Conservation (phyloP, 2,329 filamentous ascomycete genomes). For the Clonostachys byssicola region DNA sequence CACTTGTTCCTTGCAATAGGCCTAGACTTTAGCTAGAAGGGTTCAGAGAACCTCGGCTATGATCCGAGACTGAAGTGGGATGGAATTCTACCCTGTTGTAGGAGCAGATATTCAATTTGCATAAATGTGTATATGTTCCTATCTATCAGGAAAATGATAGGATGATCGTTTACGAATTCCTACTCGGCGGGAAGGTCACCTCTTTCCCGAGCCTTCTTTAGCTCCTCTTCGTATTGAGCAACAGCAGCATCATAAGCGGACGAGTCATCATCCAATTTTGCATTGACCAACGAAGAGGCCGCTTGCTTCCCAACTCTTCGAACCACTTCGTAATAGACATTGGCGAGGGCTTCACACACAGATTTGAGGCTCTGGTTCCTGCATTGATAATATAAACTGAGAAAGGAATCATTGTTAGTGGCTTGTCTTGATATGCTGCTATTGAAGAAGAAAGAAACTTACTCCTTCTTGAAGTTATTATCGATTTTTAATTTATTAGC, state of each 20-base stretch:
- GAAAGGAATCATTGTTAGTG: background rate
- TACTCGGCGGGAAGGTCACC: background rate
- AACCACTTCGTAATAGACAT: slow-evolving; percentile 24
- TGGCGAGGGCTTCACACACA: slow-evolving; percentile 18
- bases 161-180: background rate
- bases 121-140: too few relatives aligned
- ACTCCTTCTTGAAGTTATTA: slow-evolving; percentile 31
- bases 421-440: background rate
- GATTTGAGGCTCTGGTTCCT: slow-evolving; percentile 2
- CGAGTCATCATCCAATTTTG: background rate
- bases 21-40: too few relatives aligned
- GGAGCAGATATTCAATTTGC: too few relatives aligned
- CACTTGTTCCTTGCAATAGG: too few relatives aligned
- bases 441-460: slow-evolving; percentile 1
- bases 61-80: too few relatives aligned
- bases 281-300: background rate
- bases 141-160: too few relatives aligned
- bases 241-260: slow-evolving; percentile 1
- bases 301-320: slow-evolving; percentile 14
- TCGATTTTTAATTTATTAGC: slow-evolving; percentile 11
- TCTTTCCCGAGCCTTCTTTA: background rate
- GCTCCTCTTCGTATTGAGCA: background rate
- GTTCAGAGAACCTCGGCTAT: too few relatives aligned
- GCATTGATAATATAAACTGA: slow-evolving; percentile 22
- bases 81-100: too few relatives aligned